phyloP scores from a whole-genome alignment of 148 eudicot genomes.

The Bassia scoparia region DNA sequence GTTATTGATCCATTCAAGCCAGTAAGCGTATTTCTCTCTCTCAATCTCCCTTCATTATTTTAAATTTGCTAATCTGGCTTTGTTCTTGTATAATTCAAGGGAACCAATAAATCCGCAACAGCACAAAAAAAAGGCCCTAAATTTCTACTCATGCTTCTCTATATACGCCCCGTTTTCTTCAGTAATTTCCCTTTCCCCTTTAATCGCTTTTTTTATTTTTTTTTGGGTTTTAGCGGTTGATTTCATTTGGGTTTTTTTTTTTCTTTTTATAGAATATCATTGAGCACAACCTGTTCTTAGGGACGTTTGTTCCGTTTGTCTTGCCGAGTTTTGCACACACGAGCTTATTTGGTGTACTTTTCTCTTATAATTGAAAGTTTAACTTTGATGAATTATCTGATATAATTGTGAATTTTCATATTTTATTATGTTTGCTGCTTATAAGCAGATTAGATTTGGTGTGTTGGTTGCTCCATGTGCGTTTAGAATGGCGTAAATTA shows the following conservation, averaged over 20 bases:
- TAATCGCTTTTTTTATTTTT: background rate
- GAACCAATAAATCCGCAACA: slow-evolving; percentile 30
- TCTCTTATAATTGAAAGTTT: background rate
- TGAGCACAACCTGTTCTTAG: slow-evolving; percentile 80
- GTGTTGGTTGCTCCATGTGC: no score
- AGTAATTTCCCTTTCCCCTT: slow-evolving; percentile 42
- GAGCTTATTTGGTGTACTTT: slow-evolving; percentile 89
- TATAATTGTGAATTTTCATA: no score
- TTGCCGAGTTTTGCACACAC: slow-evolving; percentile 80
- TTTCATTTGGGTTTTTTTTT: background rate
- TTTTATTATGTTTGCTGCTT: no score
- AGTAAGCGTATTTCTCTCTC: slow-evolving; percentile 30
- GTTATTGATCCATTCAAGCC: slow-evolving; percentile 41
- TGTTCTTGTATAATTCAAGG: slow-evolving; percentile 7
- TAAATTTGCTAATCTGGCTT: background rate
- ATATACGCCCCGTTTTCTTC: slow-evolving; percentile 80
- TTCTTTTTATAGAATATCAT: slow-evolving; percentile 39
- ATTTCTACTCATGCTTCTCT: slow-evolving; percentile 54
- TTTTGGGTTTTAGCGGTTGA: background rate
- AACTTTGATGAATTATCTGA: no score
- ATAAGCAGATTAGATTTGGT: no score
- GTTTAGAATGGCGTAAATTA: no score
- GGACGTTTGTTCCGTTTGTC: slow-evolving; percentile 82
- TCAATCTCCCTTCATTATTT: background rate
- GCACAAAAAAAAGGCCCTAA: slow-evolving; percentile 48